phyloP scores from a whole-genome alignment of 768 basidiomycete species.

The Lactarius sp. region DNA sequence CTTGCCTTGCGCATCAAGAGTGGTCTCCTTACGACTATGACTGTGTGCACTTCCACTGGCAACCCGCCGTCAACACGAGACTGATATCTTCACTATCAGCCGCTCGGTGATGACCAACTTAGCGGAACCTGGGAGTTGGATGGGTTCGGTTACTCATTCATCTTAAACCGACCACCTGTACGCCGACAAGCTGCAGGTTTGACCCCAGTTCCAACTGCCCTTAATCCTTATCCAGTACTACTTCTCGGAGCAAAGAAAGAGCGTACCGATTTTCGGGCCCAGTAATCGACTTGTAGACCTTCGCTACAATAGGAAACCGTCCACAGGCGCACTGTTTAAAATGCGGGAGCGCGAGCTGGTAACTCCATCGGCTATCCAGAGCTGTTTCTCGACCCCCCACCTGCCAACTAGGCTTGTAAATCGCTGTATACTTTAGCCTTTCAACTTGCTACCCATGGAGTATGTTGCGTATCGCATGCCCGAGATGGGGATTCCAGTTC shows the following conservation, averaged over 20 bases:
- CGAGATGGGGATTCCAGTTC: not conserved
- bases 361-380: not conserved
- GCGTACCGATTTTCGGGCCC: not conserved
- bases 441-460: slow-evolving; percentile 2
- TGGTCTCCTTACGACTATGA: not conserved
- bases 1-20: not conserved
- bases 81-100: not conserved
- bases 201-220: not conserved
- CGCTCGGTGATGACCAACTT: not conserved
- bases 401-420: not conserved
- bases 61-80: not conserved
- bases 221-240: not conserved
- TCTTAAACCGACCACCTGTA: not conserved
- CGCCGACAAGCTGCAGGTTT: not conserved
- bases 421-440: slow-evolving; percentile 5
- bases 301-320: not conserved
- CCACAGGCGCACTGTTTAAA: not conserved
- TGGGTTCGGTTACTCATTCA: not conserved
- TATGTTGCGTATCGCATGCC: not conserved
- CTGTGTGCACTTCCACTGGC: not conserved
- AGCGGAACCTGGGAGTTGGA: not conserved
- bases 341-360: not conserved
- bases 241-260: not conserved
- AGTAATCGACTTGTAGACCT: slow-evolving; percentile 1
- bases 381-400: not conserved